A percentile compares a stretch with the other conserved stretches of the same genome.
Conservation (phyloP, 2,329 filamentous ascomycete genomes). For the Fusarium chaquense region DNA sequence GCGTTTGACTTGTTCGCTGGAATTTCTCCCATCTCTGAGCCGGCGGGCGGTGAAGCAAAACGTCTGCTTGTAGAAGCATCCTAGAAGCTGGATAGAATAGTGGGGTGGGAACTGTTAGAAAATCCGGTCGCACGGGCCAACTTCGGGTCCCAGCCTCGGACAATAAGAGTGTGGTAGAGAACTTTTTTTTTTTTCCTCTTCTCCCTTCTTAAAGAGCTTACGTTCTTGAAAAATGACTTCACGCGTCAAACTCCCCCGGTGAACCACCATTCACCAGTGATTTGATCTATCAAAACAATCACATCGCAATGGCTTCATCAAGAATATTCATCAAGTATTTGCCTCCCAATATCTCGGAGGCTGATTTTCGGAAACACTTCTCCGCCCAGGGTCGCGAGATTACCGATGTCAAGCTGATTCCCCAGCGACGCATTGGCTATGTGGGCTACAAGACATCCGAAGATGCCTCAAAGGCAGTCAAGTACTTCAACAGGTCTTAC, state of each 20-base stretch:
- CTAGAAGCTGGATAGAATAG: conserved; percentile 28
- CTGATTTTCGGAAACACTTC: conserved; percentile 91
- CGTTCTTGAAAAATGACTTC: conserved; percentile 45
- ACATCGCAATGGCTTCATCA: conserved; percentile 67
- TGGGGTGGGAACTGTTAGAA: conserved; percentile 38
- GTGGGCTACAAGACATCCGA: conserved; percentile 89
- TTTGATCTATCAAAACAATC: conserved; percentile 31
- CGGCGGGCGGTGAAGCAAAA: conserved; percentile 37
- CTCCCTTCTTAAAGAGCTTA: conserved; percentile 44
- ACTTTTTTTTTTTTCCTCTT: conserved; percentile 50
- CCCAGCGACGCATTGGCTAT: conserved; percentile 92
- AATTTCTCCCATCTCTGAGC: conserved; percentile 41
- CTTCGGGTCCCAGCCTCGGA: conserved; percentile 30
- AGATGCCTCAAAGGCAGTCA: conserved; percentile 84
- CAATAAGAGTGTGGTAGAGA: conserved; percentile 47
- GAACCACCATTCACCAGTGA: conserved; percentile 45
- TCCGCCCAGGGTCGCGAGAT: conserved; percentile 76
- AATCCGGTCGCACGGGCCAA: conserved; percentile 44
- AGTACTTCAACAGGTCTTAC: conserved; percentile 95
- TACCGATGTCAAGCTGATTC: conserved; percentile 93
- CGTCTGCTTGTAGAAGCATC: conserved; percentile 35
- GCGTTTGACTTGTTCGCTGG: conserved; percentile 41
- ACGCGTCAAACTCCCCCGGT: conserved; percentile 43
- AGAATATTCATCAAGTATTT: conserved; percentile 84
- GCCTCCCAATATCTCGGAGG: conserved; percentile 85